Percentiles rank a stretch among this genome's conserved stretches.
These are phyloP conservation scores for Populus tomentosa DNA, from an alignment of 441 rosid genomes.

Conservation along the genomic window DNA sequence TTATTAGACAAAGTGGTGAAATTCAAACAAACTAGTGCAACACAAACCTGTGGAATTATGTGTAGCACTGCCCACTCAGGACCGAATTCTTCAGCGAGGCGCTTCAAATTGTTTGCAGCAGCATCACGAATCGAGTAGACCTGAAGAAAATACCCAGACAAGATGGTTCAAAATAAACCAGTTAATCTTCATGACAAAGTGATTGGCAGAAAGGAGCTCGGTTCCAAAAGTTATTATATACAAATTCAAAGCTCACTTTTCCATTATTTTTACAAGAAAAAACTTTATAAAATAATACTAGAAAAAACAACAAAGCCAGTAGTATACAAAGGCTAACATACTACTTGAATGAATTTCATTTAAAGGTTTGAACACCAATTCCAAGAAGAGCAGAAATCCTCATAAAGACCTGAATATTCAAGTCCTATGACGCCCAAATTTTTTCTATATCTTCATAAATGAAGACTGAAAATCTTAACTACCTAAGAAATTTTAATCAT, in stretches of 20 bases:
- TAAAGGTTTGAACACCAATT: neutral
- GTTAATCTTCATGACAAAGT: neutral
- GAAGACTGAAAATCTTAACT: neutral
- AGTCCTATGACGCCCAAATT: neutral
- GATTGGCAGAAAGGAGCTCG: neutral
- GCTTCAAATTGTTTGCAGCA: slow-evolving; percentile 89
- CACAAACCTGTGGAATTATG: slow-evolving; percentile 79
- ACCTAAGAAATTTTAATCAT: neutral
- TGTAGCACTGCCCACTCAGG: slow-evolving; percentile 99
- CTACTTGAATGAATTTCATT: neutral
- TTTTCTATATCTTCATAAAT: neutral
- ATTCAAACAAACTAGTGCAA: neutral
- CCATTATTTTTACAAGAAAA: neutral
- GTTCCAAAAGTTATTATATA: neutral
- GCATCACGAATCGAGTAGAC: slow-evolving; percentile 98
- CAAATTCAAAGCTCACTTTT: neutral
- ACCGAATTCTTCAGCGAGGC: slow-evolving; percentile 97
- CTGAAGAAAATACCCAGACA: slow-evolving; percentile 32
- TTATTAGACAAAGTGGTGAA: slow-evolving; percentile 23
- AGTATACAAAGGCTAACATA: neutral
- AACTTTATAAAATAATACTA: too few relatives aligned
- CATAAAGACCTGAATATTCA: neutral
- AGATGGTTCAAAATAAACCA: neutral
- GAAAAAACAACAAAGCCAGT: neutral
- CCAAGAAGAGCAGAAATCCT: neutral